Base-by-base conservation (phyloP, 2,329 filamentous ascomycete species). In the Aspergillus quadricinctus region DNA sequence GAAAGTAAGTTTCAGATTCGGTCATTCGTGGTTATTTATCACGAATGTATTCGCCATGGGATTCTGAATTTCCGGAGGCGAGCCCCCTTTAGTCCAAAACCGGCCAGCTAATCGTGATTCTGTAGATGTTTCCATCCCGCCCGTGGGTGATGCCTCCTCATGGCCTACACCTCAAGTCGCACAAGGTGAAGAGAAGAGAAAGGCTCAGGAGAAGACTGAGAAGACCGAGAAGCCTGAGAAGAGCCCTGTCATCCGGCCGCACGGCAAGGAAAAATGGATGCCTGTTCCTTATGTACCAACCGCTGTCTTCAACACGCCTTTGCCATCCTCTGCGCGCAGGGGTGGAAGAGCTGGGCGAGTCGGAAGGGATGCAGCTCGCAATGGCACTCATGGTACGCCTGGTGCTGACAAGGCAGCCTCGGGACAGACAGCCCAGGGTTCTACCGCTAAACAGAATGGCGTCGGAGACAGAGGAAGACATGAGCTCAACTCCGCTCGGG, bases 141-240 rank as follows among this genome's bases (percentile, higher is more conserved):
- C 89, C 2, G 88, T 90, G 49, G 86, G 83, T 57, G 92, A 97
- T 72, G 82, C 90, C 50, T 79, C 85, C 53, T 86, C 86, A 21
- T 99, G 94, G 94, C 94, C 94, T 17, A 97, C 93, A 2, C 92
- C 92, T 0, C 90, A 96, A 64, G 87, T 81, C 50, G 88, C 87
- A 1, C 84, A 88, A 52, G 86, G 87, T 50, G 91, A 94, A 64
- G 84, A 89, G 59, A 90, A 89, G 75, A 87, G 87, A 67, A 92
- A 90, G 72, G 75, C 80, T 1, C 80, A 84, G 53, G 81, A 87
- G 54, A 90, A 90, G 72, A 77, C 78, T 6, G 76, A 75, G 53
- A 74, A 78, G 31, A 78, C 84, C 23, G 80, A 81, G 11, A 81
- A 85, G 48, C 87, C 90, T 59, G 84, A 87, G 49, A 87, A 89